phyloP scores from a whole-genome alignment of 108 stramenopile genomes.

The Schizochytrium sp. region DNA sequence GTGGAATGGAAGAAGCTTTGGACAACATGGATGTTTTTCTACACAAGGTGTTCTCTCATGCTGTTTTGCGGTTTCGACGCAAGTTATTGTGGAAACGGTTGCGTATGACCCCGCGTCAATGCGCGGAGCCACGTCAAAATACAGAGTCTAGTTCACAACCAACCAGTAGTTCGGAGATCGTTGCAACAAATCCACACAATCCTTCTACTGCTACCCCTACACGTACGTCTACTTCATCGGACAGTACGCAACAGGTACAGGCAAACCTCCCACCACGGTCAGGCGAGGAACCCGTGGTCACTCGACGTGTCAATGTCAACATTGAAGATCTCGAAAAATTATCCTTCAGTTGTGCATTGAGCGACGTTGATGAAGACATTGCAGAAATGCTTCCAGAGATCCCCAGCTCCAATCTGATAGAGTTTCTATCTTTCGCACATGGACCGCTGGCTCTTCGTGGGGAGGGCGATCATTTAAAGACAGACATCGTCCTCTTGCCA shows the following conservation, averaged over 20 bases:
- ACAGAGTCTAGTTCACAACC: not conserved
- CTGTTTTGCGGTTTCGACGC: not conserved
- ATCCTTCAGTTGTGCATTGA: slow-evolving; percentile 23
- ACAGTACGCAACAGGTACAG: too few species aligned
- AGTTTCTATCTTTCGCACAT: not conserved
- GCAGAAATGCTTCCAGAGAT: not conserved
- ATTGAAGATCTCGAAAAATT: not conserved
- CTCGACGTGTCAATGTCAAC: not conserved
- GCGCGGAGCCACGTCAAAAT: not conserved
- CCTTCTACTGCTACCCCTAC: too few species aligned
- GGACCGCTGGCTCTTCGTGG: slow-evolving; percentile 35
- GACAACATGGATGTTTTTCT: not conserved
- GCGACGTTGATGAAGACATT: not conserved
- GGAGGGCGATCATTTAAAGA: not conserved
- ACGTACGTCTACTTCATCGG: too few species aligned
- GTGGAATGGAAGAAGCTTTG: not conserved
- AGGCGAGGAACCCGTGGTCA: not conserved
- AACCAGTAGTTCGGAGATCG: too few species aligned
- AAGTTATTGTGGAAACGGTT: not conserved
- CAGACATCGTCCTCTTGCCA: slow-evolving; percentile 15
- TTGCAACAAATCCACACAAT: too few species aligned
- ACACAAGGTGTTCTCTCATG: not conserved
- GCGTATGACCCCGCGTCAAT: not conserved
- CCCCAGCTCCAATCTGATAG: not conserved
- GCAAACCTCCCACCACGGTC: too few species aligned